Evolutionary conservation across 805 yeast species (phyloP).

Genomic region (Pichia heedii): DNA sequence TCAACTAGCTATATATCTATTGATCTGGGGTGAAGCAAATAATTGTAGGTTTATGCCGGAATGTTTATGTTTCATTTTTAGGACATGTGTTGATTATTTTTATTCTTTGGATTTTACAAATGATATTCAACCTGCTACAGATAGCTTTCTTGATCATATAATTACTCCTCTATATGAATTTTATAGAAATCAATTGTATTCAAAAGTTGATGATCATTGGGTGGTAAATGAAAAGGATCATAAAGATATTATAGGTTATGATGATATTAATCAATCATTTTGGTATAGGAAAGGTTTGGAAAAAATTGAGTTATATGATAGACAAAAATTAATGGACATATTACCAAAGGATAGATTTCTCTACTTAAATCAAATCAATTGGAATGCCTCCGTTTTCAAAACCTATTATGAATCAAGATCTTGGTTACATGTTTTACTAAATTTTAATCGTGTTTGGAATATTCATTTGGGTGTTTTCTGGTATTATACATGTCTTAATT

Average conservation of each 20-base stretch:
- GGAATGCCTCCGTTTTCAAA: slow-evolving; percentile 64
- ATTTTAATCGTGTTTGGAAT: slow-evolving; percentile 75
- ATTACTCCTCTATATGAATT: slow-evolving; percentile 68
- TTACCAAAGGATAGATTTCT: slow-evolving; percentile 49
- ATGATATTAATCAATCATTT: slow-evolving; percentile 80
- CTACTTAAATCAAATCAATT: slow-evolving; percentile 43
- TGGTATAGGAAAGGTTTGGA: slow-evolving; percentile 73
- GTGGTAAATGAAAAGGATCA: slow-evolving; percentile 54
- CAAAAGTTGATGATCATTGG: slow-evolving; percentile 33
- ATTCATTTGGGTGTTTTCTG: slow-evolving; percentile 68
- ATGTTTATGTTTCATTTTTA: slow-evolving; percentile 75
- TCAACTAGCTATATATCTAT: slow-evolving; percentile 60
- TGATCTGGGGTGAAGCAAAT: slow-evolving; percentile 89
- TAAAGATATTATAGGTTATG: slow-evolving; percentile 68
- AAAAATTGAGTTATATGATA: slow-evolving; percentile 37
- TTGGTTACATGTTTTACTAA: slow-evolving; percentile 66
- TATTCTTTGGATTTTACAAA: slow-evolving; percentile 37
- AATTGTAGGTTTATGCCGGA: slow-evolving; percentile 85
- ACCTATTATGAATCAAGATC: slow-evolving; percentile 68
- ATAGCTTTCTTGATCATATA: slow-evolving; percentile 51
- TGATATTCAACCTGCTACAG: slow-evolving; percentile 22
- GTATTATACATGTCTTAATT: slow-evolving; percentile 63
- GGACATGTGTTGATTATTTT: slow-evolving; percentile 66
- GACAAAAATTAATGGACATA: slow-evolving; percentile 40
- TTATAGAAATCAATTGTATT: slow-evolving; percentile 47